phyloP scores from a whole-genome alignment of 2,329 filamentous ascomycete genomes.

The Trichoderma lentiforme region DNA sequence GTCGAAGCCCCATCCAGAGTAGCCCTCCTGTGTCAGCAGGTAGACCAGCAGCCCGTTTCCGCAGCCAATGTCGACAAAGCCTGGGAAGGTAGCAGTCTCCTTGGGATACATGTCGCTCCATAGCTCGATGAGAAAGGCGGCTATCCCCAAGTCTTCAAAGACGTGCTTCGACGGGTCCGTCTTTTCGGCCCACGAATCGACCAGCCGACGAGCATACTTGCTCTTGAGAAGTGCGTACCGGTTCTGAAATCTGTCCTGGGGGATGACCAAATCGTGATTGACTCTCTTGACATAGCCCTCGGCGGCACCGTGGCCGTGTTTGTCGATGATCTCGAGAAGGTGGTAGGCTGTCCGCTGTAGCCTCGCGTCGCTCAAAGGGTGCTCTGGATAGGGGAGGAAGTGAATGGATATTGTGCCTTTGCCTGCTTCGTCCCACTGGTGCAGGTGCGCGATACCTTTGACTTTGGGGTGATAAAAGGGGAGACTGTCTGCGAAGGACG shows the following conservation, averaged over 20 bases:
- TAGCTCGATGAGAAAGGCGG: constrained; percentile 87
- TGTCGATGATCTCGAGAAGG: constrained; percentile 65
- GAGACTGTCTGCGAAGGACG: constrained; percentile 56
- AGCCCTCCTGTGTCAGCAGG: constrained; percentile 77
- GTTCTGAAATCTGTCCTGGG: constrained; percentile 74
- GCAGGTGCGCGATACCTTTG: constrained; percentile 69
- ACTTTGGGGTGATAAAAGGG: constrained; percentile 89
- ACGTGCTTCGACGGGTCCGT: constrained; percentile 91
- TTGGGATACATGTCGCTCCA: constrained; percentile 78
- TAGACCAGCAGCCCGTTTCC: constrained; percentile 90
- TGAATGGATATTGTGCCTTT: constrained; percentile 57
- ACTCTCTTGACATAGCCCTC: constrained; percentile 73
- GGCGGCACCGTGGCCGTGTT: constrained; percentile 65
- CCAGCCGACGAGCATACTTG: constrained; percentile 69
- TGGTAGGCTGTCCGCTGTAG: constrained; percentile 66
- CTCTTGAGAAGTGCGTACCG: constrained; percentile 78
- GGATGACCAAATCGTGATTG: constrained; percentile 76
- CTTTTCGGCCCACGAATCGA: constrained; percentile 75
- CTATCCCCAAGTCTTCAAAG: constrained; percentile 89
- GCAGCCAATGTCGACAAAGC: constrained; percentile 94
- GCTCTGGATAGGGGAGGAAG: constrained; percentile 50
- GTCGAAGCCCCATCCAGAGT: constrained; percentile 85
- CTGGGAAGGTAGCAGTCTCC: constrained; percentile 58
- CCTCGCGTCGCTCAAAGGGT: constrained; percentile 37
- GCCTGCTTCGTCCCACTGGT: constrained; percentile 52